Evolutionary conservation across 179 eudicot species (phyloP).

Genomic region (Patellifolia procumbens): DNA sequence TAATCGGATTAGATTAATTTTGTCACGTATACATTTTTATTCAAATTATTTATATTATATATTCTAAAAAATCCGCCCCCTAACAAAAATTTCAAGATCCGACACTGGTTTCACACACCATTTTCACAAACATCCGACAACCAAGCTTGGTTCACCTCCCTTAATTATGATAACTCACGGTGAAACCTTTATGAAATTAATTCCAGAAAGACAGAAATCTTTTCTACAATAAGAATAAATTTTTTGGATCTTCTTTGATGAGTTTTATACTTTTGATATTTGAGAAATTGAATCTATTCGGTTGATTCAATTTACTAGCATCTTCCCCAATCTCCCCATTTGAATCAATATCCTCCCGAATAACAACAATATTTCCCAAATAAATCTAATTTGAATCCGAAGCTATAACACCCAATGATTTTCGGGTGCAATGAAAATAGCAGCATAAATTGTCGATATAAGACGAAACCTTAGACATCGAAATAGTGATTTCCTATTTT

Average conservation of each 20-base stretch:
- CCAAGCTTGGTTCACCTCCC: background rate
- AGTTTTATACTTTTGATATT: background rate
- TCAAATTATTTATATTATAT: too few species aligned
- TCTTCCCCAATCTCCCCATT: background rate
- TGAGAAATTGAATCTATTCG: background rate
- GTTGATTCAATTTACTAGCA: background rate
- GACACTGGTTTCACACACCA: background rate
- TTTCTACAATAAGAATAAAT: slow-evolving; percentile 3
- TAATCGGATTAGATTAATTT: too few species aligned
- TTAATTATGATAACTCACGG: background rate
- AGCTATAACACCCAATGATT: background rate
- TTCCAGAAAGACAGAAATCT: background rate
- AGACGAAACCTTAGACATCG: background rate
- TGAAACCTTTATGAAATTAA: background rate
- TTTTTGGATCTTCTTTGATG: background rate
- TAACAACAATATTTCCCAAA: background rate
- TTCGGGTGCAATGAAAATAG: background rate
- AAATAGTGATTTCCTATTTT: background rate
- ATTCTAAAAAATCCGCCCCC: too few species aligned
- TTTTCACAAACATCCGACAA: background rate
- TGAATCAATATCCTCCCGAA: background rate
- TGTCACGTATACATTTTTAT: too few species aligned
- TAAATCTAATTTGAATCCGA: background rate
- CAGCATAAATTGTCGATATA: background rate
- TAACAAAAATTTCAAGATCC: too few species aligned